These are phyloP conservation scores for Durio zibethinus DNA, from an alignment of 345 rosid genomes.

Conservation along the genomic window DNA sequence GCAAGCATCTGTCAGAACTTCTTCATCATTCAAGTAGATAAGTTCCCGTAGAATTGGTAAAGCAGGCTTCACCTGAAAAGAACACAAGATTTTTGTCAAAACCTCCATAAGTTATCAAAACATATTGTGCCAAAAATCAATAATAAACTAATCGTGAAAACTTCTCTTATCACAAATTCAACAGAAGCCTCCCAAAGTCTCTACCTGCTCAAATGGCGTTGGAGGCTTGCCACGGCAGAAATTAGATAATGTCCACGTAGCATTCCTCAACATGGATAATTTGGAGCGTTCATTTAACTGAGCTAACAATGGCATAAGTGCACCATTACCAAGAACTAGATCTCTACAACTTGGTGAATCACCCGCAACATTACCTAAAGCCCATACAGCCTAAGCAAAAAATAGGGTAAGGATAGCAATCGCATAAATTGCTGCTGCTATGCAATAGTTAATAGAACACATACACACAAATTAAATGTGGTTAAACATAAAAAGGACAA, in stretches of 20 bases:
- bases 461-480: not conserved
- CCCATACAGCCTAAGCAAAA: slow-evolving; percentile 64
- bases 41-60: slow-evolving; percentile 70
- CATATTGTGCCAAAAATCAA: not conserved
- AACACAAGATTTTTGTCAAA: not conserved
- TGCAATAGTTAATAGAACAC: not conserved
- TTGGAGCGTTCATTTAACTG: slow-evolving; percentile 67
- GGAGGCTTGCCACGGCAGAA: slow-evolving; percentile 82
- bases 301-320: slow-evolving; percentile 58
- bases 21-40: slow-evolving; percentile 69
- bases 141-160: not conserved
- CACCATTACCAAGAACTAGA: slow-evolving; percentile 64
- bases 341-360: slow-evolving; percentile 73
- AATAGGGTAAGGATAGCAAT: not conserved
- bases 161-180: not conserved
- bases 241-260: slow-evolving; percentile 76
- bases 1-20: slow-evolving; percentile 87
- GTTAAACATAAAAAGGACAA: not conserved
- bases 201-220: slow-evolving; percentile 68
- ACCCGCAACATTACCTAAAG: slow-evolving; percentile 78
- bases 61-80: slow-evolving; percentile 72
- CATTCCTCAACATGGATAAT: slow-evolving; percentile 72
- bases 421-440: not conserved
- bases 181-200: slow-evolving; percentile 12
- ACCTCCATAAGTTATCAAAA: not conserved